Base-by-base conservation (phyloP, 805 yeast genomes). In the Zygotorulaspora sp. region DNA sequence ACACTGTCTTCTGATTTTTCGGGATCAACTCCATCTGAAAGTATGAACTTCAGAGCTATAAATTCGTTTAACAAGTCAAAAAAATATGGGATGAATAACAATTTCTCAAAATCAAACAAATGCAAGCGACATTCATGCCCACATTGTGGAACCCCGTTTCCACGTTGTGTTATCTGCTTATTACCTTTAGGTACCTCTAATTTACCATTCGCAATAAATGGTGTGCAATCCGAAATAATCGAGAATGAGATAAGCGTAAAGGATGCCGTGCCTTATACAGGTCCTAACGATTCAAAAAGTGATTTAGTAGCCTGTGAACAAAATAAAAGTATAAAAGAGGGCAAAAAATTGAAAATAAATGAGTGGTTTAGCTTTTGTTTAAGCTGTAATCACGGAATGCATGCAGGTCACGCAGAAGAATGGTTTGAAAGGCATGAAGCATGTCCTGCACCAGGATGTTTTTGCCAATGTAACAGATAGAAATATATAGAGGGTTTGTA, bases 381-480 rank as follows among this genome's bases (percentile, higher is more conserved):
- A 47, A 76, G 80, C 22, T 90, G 98, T 57, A 86, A 83, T 55
- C 98, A 90, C 53, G 95, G 96, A 1, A 80, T 80, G 76, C 98
- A 90, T 63, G 88, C 95, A 0, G 88, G 83, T 3, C 98, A 90
- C 58, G 97, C 97, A 0, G 88, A 85, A 46, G 94, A 89, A 53
- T 90, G 98, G 98, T 90, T 90, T 58, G 74, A 81, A 17, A 81
- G 80, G 57, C 95, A 89, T 52, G 76, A 75, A 39, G 76, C 84
- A 1, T 90, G 98, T 54, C 97, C 98, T 0, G 95, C 90, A 2
- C 96, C 97, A 0, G 95, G 88, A 29, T 90, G 98, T 54, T 68
- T 71, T 27, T 90, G 98, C 54, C 68, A 76, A 34, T 90, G 97
- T 59, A 83, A 82, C 50, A 78, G 74, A 50, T 71, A 68, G 46